Evolutionary conservation across 257 asterid species (phyloP).

Genomic region (Plantago major): DNA sequence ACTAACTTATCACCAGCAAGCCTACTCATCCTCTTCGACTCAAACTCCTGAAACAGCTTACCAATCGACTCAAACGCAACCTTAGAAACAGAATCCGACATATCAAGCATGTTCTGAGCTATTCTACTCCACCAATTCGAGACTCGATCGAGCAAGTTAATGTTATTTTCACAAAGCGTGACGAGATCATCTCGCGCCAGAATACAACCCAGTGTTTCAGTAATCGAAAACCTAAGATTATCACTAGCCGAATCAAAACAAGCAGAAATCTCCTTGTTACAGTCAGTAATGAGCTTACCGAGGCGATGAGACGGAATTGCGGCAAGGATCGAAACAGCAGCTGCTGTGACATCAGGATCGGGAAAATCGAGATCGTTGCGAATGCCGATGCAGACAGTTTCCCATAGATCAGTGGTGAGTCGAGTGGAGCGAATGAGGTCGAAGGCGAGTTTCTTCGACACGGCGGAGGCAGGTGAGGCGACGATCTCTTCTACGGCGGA

Average conservation of each 20-base stretch:
- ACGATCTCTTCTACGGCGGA: constrained; percentile 92
- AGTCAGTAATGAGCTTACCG: constrained; percentile 69
- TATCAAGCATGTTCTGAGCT: constrained; percentile 77
- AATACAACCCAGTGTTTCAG: constrained; percentile 82
- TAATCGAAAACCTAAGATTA: constrained; percentile 69
- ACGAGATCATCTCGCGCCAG: constrained; percentile 89
- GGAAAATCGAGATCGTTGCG: constrained; percentile 84
- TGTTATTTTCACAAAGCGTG: constrained; percentile 69
- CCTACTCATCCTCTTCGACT: constrained; percentile 83
- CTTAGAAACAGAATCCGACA: constrained; percentile 64
- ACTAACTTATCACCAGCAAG: constrained; percentile 91
- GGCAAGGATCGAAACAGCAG: constrained; percentile 79
- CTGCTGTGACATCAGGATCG: constrained; percentile 88
- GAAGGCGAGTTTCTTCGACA: constrained; percentile 81
- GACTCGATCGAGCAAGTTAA: constrained; percentile 76
- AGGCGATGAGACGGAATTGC: constrained; percentile 84
- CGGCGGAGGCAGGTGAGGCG: constrained; percentile 89
- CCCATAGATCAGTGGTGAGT: constrained; percentile 82
- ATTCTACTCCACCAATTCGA: constrained; percentile 82
- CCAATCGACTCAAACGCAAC: constrained; percentile 82
- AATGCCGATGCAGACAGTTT: constrained; percentile 66
- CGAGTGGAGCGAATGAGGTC: constrained; percentile 86
- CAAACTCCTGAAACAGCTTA: constrained; percentile 79
- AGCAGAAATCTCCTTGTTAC: constrained; percentile 66
- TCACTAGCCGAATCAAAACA: constrained; percentile 76